These are phyloP conservation scores for Taphrina flavorubra DNA, from an alignment of 1,139 yeast genomes.

Conservation along the genomic window DNA sequence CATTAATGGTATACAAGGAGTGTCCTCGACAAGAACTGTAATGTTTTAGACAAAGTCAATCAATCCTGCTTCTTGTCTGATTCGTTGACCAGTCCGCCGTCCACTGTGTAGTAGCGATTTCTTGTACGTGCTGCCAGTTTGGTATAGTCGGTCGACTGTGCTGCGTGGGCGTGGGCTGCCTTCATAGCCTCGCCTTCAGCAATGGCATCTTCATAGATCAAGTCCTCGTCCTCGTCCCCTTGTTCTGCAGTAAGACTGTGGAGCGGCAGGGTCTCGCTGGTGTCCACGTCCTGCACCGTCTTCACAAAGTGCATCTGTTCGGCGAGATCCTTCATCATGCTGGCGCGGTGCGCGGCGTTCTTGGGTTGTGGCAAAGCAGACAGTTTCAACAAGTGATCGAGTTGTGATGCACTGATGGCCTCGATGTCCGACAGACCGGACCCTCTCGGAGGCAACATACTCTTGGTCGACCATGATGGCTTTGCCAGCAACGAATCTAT, in stretches of 20 bases:
- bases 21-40: no score
- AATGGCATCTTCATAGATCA: constrained; percentile 21
- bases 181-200: constrained; percentile 15
- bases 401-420: constrained; percentile 22
- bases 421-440: constrained; percentile 2
- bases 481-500: constrained; percentile 15
- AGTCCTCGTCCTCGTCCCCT: constrained; percentile 12
- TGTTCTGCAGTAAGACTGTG: constrained; percentile 26
- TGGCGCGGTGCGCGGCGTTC: constrained; percentile 14
- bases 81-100: constrained; percentile 26
- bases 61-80: background rate
- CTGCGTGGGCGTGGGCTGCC: background rate
- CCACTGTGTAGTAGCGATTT: constrained; percentile 24
- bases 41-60: no score
- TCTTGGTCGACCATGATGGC: constrained; percentile 36
- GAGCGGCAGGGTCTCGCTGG: constrained; percentile 51
- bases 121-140: constrained; percentile 20
- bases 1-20: no score
- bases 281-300: constrained; percentile 51
- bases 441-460: constrained; percentile 9
- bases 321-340: constrained; percentile 49
- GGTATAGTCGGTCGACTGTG: constrained; percentile 11
- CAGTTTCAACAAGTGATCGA: constrained; percentile 26
- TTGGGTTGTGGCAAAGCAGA: constrained; percentile 38
- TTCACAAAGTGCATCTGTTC: constrained; percentile 53